Conservation (phyloP, 2,329 filamentous ascomycete genomes). For the Tolypocladium endophyticum region DNA sequence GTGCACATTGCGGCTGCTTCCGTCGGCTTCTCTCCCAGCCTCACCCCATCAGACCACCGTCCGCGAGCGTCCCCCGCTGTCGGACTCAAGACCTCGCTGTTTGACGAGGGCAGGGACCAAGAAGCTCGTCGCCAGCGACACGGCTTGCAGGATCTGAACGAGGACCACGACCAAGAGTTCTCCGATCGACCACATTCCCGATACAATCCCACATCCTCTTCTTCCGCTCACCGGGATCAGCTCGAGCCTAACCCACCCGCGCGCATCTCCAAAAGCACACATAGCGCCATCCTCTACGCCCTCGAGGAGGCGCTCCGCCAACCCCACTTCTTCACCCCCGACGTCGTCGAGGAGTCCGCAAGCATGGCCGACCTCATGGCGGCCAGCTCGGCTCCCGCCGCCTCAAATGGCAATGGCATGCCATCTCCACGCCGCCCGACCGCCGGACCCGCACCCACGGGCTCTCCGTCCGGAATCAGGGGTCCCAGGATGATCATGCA, state of each 20-base stretch:
- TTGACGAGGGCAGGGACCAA: constrained; percentile 1
- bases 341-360: constrained; percentile 78
- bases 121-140: constrained; percentile 12
- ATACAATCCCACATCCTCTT: constrained; percentile 12
- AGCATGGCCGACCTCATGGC: constrained; percentile 74
- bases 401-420: constrained; percentile 44
- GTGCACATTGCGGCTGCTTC: constrained; percentile 37
- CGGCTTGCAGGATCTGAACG: constrained; percentile 38
- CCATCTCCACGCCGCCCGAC: constrained; percentile 32
- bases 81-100: constrained; percentile 29
- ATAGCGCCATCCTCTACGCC: constrained; percentile 82
- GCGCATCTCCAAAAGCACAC: constrained; percentile 73
- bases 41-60: constrained; percentile 12
- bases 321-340: constrained; percentile 73
- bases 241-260: constrained; percentile 35
- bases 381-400: constrained; percentile 43
- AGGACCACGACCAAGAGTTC: constrained; percentile 31
- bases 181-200: constrained; percentile 17
- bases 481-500: constrained; percentile 90
- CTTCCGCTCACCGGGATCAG: constrained; percentile 20
- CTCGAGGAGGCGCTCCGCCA: constrained; percentile 83
- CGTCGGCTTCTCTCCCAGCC: constrained; percentile 34
- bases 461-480: constrained; percentile 57
- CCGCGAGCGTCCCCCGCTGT: constrained; percentile 16
- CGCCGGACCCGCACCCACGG: constrained; percentile 38